A percentile compares a stretch with the other conserved stretches of the same genome.
Evolutionary conservation across 352 stramenopile species (phyloP).

Genomic region (Phytophthora sojae): DNA sequence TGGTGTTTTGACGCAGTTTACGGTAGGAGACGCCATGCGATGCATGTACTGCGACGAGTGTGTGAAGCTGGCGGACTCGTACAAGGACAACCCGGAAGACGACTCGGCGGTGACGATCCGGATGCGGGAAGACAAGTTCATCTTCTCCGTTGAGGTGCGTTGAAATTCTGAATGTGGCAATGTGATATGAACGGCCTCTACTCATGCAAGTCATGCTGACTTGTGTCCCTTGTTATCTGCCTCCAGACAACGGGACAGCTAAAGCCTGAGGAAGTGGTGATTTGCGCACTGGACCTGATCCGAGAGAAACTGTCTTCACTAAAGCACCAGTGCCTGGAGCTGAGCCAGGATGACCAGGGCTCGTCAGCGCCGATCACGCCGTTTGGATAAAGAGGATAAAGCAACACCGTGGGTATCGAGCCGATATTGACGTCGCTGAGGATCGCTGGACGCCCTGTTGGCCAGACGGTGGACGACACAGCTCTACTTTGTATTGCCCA

Average conservation of each 20-base stretch:
- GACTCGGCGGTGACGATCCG: conserved; percentile 93
- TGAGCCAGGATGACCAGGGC: conserved; percentile 83
- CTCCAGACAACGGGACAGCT: conserved; percentile 82
- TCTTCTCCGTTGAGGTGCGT: conserved; percentile 95
- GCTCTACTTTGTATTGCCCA: not conserved
- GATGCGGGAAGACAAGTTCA: conserved; percentile 94
- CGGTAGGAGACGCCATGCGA: conserved; percentile 69
- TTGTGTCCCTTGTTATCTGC: too few relatives aligned
- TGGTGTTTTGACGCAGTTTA: conserved; percentile 48
- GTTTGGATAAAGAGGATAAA: conserved; percentile 67
- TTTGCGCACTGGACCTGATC: conserved; percentile 88
- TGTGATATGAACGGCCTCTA: too few relatives aligned
- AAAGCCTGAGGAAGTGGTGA: conserved; percentile 87
- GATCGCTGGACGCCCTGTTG: conserved; percentile 4
- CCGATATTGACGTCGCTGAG: conserved; percentile 18
- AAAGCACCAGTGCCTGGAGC: conserved; percentile 88
- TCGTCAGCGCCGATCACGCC: conserved; percentile 76
- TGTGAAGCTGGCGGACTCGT: conserved; percentile 92
- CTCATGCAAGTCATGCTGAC: too few relatives aligned
- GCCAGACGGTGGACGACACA: not conserved
- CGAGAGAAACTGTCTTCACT: conserved; percentile 87
- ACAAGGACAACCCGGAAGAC: conserved; percentile 96
- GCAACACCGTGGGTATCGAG: conserved; percentile 22
- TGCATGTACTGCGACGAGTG: conserved; percentile 97
- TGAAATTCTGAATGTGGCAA: not conserved